A percentile compares a stretch with the other conserved stretches of the same genome.
phyloP scores from a whole-genome alignment of 306 rosid species.

The Acmispon strigosus region DNA sequence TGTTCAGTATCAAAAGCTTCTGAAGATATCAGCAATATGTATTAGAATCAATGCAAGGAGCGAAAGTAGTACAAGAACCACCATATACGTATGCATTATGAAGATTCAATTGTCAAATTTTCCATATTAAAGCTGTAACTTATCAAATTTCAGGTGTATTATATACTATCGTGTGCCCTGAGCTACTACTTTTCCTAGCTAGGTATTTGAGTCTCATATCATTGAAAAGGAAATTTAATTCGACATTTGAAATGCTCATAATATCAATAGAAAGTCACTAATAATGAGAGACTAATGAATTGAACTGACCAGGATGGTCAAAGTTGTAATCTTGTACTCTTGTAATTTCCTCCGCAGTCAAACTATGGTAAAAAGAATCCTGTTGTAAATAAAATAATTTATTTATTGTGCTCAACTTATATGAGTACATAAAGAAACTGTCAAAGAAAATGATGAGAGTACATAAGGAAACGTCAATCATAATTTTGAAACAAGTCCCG shows the following conservation, averaged over 20 bases:
- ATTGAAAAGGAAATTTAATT: background rate
- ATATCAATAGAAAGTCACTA: background rate
- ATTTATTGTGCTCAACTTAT: background rate
- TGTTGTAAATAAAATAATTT: conserved; percentile 23
- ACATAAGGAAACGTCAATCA: too few species aligned
- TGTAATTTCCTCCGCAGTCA: conserved; percentile 65
- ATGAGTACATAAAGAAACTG: conserved; percentile 3
- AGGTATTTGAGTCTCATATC: background rate
- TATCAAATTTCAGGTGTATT: background rate
- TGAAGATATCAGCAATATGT: conserved; percentile 33
- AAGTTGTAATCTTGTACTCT: conserved; percentile 93
- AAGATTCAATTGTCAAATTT: background rate
- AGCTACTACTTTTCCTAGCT: background rate
- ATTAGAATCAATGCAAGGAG: conserved; percentile 19
- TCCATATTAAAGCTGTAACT: background rate
- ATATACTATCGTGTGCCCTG: background rate
- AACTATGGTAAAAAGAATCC: conserved; percentile 95
- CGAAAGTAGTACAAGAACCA: conserved; percentile 5
- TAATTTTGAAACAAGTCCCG: too few species aligned
- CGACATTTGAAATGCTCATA: background rate
- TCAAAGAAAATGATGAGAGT: too few species aligned
- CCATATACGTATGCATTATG: conserved; percentile 1
- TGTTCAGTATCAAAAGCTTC: conserved; percentile 89
- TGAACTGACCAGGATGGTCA: conserved; percentile 91
- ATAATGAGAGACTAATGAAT: background rate